Base-by-base conservation (phyloP, 2,329 filamentous ascomycete genomes). In the Fusarium longipes region DNA sequence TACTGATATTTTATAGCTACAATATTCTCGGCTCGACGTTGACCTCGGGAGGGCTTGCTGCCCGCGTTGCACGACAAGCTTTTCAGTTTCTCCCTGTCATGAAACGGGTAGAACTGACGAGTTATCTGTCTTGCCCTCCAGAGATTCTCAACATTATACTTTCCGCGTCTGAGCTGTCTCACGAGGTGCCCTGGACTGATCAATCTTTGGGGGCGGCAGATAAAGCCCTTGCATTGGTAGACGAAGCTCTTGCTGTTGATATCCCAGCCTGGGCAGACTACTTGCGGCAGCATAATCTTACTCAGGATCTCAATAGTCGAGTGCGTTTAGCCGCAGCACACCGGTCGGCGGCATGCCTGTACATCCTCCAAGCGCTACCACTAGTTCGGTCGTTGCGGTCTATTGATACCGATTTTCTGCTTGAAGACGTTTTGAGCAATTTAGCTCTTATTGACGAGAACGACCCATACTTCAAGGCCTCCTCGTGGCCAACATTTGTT, bases 401-500 rank as follows among this genome's bases (percentile, higher is more conserved):
- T 4, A 76, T 84, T 27, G 80, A 82, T 42, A 80, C 80, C 22
- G 73, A 80, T 43, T 70, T 82, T 10, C 79, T 88, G 3, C 82
- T 84, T 6, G 72, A 78, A 24, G 84, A 86, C 32, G 84, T 86
- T 35, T 76, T 87, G 3, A 68, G 76, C n/a, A 82, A 87, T 59
- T 77, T 88, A 24, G 82, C 81, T 8, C 76, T 79, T 52, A 80
- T 88, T 33, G 78, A 77, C 27, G 79, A 81, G 20, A 74, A 78
- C 4, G 84, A 86, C 68, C 80, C 82, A 8, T 80, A 87, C 39
- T 88, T 86, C 77, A 88, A 87, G 71, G 86, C 83, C 9, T 86
- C 85, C 4, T 83, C 83, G n/a, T 88, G 86, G 86, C 85, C 86
- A 2, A 79, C 85, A 1, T 87, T 88, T 65, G 81, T 88, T 29